Conservation (phyloP, 2,329 filamentous ascomycete genomes). For the Aspergillus sp. region DNA sequence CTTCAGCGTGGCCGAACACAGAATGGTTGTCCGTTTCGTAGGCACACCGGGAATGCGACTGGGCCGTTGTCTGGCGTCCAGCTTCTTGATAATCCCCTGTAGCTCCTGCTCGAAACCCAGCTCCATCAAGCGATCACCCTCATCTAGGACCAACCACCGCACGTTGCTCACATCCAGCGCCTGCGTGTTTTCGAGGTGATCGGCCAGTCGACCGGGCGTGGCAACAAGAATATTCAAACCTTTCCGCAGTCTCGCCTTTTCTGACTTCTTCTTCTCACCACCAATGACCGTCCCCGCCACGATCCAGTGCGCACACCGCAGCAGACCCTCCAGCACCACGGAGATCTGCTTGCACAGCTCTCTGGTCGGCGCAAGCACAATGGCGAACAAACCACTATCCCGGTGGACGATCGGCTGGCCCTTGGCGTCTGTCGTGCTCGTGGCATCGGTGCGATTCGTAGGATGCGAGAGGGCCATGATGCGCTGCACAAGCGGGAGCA, state of each 20-base stretch:
- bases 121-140: constrained; percentile 98
- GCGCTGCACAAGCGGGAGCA: constrained; percentile 85
- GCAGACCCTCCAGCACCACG: constrained; percentile 75
- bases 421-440: constrained; percentile 38
- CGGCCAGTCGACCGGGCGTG: constrained; percentile 84
- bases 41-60: constrained; percentile 64
- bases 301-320: constrained; percentile 90
- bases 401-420: constrained; percentile 63
- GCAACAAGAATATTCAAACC: constrained; percentile 94
- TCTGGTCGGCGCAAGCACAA: constrained; percentile 89
- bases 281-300: constrained; percentile 82
- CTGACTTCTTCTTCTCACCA: constrained; percentile 72
- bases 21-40: constrained; percentile 74
- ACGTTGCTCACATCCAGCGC: constrained; percentile 84
- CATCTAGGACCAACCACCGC: constrained; percentile 89
- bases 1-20: constrained; percentile 97
- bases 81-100: constrained; percentile 76
- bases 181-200: constrained; percentile 91
- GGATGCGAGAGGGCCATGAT: constrained; percentile 68
- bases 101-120: constrained; percentile 95
- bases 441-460: constrained; percentile 2
- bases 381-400: constrained; percentile 86
- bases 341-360: constrained; percentile 95
- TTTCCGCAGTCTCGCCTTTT: constrained; percentile 90
- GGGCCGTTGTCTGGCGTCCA: constrained; percentile 65